These are phyloP conservation scores for Stenocarpella maydis DNA, from an alignment of 2,329 filamentous ascomycete species.

Conservation along the genomic window DNA sequence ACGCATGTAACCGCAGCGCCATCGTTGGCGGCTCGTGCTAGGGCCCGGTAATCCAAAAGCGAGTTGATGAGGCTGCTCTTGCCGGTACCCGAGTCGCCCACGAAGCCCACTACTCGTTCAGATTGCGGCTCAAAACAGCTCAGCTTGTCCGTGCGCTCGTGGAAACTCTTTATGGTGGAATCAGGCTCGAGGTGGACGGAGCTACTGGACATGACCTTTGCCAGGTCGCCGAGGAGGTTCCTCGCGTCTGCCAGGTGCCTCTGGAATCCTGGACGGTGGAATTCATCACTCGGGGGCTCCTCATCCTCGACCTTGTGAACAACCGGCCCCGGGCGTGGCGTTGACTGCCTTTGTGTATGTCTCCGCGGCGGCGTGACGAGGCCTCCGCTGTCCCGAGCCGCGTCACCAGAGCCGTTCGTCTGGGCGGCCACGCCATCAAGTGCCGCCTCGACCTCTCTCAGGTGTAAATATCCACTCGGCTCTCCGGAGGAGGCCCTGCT, in stretches of 20 bases:
- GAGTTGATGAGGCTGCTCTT: slow-evolving; percentile 61
- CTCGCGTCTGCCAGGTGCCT: slow-evolving; percentile 45
- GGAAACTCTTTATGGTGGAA: slow-evolving; percentile 49
- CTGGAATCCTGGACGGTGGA: slow-evolving; percentile 49
- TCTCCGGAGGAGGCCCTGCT: not conserved
- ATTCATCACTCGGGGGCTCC: slow-evolving; percentile 41
- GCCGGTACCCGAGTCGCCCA: slow-evolving; percentile 57
- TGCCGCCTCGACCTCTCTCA: not conserved
- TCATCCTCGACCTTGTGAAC: not conserved
- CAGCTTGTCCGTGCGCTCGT: slow-evolving; percentile 45
- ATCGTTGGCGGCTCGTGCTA: slow-evolving; percentile 54
- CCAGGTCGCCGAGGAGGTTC: slow-evolving; percentile 43
- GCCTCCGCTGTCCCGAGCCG: not conserved
- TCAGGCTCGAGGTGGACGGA: slow-evolving; percentile 47
- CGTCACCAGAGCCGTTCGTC: too few relatives aligned
- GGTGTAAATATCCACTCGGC: not conserved
- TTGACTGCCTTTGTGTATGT: not conserved
- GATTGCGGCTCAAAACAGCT: slow-evolving; percentile 49
- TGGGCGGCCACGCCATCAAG: not conserved
- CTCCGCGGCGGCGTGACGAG: not conserved
- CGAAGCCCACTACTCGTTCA: slow-evolving; percentile 53
- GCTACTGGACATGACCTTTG: slow-evolving; percentile 45
- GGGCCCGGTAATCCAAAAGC: slow-evolving; percentile 49
- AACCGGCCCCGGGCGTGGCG: not conserved
- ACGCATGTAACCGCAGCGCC: slow-evolving; percentile 57